phyloP scores from a whole-genome alignment of 345 rosid genomes.

The Sonneratia caseolaris region DNA sequence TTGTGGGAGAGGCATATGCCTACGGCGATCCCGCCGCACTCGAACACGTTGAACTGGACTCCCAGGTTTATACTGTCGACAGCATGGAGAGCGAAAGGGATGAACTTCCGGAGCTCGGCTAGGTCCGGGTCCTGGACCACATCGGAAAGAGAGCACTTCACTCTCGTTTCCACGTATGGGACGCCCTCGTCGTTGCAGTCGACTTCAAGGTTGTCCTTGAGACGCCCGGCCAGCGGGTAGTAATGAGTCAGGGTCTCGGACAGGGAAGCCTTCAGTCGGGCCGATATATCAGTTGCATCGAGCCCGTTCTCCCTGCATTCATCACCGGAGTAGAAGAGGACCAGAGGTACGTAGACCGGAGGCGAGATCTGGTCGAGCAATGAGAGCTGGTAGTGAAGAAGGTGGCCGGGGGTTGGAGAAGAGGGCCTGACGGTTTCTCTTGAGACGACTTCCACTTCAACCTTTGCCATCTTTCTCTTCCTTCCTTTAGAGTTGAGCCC shows the following conservation, averaged over 20 bases:
- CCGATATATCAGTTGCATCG: conserved; percentile 6
- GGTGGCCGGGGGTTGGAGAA: conserved; percentile 24
- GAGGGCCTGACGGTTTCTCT: conserved; percentile 28
- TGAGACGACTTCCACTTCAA: conserved; percentile 20
- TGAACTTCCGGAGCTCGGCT: conserved; percentile 8
- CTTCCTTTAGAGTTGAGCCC: too few relatives aligned
- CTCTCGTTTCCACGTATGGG: conserved; percentile 21
- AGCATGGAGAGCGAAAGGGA: conserved; percentile 15
- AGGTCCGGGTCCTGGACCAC: conserved; percentile 20
- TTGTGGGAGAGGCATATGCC: conserved; percentile 25
- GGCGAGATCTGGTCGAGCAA: conserved; percentile 29
- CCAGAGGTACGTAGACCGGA: conserved; percentile 15
- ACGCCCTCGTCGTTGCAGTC: conserved; percentile 42
- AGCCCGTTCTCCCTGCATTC: neutral
- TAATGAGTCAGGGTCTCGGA: conserved; percentile 30
- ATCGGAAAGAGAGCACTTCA: conserved; percentile 18
- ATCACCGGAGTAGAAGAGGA: conserved; percentile 22
- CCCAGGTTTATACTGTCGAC: neutral
- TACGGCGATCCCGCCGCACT: conserved; percentile 25
- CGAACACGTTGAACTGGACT: conserved; percentile 29
- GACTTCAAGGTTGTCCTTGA: conserved; percentile 19
- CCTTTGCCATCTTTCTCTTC: conserved; percentile 6
- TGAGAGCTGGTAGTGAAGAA: conserved; percentile 21
- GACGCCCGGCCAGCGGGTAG: conserved; percentile 45
- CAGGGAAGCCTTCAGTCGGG: conserved; percentile 27